phyloP scores from a whole-genome alignment of 345 rosid genomes.

The Mallotus nudiflorus region DNA sequence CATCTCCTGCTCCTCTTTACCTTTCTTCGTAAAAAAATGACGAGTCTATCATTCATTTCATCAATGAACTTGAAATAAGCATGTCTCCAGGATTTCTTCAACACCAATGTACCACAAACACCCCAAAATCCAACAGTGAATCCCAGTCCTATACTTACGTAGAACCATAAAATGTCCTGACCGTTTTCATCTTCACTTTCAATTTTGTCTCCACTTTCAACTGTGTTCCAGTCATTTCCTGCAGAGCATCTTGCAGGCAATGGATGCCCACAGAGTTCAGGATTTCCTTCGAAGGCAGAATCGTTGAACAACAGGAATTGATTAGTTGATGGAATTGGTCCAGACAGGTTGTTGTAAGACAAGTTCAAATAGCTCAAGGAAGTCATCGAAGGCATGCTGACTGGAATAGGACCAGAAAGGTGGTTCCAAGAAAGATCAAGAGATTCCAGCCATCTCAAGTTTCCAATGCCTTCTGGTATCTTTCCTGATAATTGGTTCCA shows the following conservation, averaged over 20 bases:
- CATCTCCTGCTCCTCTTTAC: too few relatives aligned
- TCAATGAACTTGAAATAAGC: constrained; percentile 29
- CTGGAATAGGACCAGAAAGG: constrained; percentile 28
- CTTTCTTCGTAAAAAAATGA: too few relatives aligned
- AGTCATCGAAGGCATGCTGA: constrained; percentile 9
- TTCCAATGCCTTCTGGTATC: constrained; percentile 21
- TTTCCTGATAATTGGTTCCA: constrained; percentile 22
- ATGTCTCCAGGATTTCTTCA: constrained; percentile 26
- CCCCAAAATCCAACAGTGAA: constrained; percentile 28
- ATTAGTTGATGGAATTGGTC: constrained; percentile 19
- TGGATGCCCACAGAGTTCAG: constrained; percentile 18
- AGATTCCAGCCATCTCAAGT: constrained; percentile 11
- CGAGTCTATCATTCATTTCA: neutral
- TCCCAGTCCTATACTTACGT: constrained; percentile 26
- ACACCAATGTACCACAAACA: constrained; percentile 14
- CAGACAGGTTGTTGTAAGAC: constrained; percentile 26
- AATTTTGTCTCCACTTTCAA: neutral
- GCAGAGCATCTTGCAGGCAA: constrained; percentile 4
- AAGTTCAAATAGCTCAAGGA: constrained; percentile 25
- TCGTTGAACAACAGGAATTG: constrained; percentile 25
- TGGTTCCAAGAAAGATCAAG: constrained; percentile 28
- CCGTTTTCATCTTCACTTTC: neutral
- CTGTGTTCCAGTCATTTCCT: neutral
- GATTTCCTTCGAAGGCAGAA: constrained; percentile 24
- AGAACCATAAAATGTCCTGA: constrained; percentile 17